phyloP scores from a whole-genome alignment of 202 grass and related monocot genomes.

The Setaria italica region DNA sequence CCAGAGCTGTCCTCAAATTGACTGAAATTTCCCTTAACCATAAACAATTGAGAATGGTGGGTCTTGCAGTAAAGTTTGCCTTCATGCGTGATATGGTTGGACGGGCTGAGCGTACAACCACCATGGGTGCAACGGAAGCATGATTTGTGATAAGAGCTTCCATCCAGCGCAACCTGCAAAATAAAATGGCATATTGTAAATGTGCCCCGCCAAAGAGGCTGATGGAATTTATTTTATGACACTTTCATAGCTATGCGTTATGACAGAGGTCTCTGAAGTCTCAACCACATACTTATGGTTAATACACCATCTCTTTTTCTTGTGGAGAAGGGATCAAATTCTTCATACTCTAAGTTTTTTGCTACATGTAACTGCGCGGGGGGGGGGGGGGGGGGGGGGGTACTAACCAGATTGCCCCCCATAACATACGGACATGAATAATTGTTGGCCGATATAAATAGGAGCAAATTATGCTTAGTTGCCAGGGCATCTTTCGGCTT shows the following conservation, averaged over 20 bases:
- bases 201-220: background rate
- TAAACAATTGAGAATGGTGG: conserved; percentile 91
- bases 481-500: background rate
- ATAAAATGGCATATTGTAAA: background rate
- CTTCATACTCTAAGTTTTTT: background rate
- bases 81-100: conserved; percentile 84
- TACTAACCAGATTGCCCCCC: background rate
- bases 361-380: background rate
- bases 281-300: conserved; percentile 7
- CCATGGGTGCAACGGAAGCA: conserved; percentile 95
- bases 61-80: conserved; percentile 94
- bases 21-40: conserved; percentile 95
- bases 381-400: too few species aligned
- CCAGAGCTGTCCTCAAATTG: conserved; percentile 69
- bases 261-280: conserved; percentile 9
- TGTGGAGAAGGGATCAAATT: background rate
- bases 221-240: conserved; percentile 13
- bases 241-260: conserved; percentile 7
- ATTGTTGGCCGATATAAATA: conserved; percentile 3
- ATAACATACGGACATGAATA: conserved; percentile 13
- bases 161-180: conserved; percentile 78
- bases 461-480: conserved; percentile 14
- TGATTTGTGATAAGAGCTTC: conserved; percentile 83
- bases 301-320: background rate
- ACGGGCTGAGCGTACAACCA: conserved; percentile 79